These are phyloP conservation scores for Candida adriatica DNA, from an alignment of 805 yeast species.

Conservation along the genomic window DNA sequence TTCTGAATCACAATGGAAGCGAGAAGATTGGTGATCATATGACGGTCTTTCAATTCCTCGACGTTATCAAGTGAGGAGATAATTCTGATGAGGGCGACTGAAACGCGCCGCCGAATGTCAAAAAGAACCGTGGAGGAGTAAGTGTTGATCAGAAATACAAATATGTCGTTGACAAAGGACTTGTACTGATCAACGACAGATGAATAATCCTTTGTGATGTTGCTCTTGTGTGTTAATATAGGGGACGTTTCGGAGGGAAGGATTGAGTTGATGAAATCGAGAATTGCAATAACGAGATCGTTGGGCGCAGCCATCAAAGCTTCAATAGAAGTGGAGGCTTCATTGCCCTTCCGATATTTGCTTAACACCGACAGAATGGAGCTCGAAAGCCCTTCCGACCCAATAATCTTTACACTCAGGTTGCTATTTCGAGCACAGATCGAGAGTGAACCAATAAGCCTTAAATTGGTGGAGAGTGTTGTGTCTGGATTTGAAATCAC, in stretches of 20 bases:
- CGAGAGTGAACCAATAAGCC: constrained; percentile 35
- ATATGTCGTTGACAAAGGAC: constrained; percentile 37
- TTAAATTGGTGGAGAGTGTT: constrained; percentile 25
- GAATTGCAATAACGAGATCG: constrained; percentile 47
- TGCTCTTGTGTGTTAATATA: constrained; percentile 16
- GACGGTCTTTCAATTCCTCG: constrained; percentile 24
- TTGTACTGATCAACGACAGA: constrained; percentile 22
- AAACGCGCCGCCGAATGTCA: constrained; percentile 49
- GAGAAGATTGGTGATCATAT: constrained; percentile 40
- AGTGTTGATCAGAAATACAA: constrained; percentile 50
- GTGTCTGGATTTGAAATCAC: constrained; percentile 26
- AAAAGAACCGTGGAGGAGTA: constrained; percentile 70
- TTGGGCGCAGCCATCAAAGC: constrained; percentile 69
- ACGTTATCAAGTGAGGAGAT: constrained; percentile 34
- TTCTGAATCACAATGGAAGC: constrained; percentile 59
- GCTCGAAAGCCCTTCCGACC: constrained; percentile 41
- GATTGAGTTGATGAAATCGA: constrained; percentile 49
- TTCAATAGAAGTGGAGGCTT: constrained; percentile 46
- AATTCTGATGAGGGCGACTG: constrained; percentile 48
- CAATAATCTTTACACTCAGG: constrained; percentile 38
- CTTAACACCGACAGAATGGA: constrained; percentile 43
- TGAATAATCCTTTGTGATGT: constrained; percentile 18
- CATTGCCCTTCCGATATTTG: constrained; percentile 36
- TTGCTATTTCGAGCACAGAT: constrained; percentile 33
- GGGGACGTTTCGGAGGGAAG: constrained; percentile 42